phyloP scores from a whole-genome alignment of 1,139 yeast species.

The Yamadazyma mexicana region DNA sequence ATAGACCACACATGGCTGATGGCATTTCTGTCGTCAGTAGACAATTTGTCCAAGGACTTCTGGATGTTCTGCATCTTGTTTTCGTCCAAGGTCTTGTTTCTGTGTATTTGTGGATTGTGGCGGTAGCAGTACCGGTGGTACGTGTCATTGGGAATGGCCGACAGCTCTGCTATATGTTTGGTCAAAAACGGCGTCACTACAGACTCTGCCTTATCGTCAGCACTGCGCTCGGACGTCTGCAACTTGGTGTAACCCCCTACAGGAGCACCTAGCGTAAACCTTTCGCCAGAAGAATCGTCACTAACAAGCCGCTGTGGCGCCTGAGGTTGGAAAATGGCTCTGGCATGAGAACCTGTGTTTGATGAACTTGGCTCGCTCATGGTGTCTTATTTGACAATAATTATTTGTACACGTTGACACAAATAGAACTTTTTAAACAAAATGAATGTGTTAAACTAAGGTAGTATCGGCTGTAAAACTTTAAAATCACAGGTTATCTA shows the following conservation, averaged over 20 bases:
- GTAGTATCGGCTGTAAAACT: too few relatives aligned
- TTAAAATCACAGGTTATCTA: not conserved
- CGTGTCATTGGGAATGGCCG: slow-evolving; percentile 47
- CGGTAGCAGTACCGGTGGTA: slow-evolving; percentile 78
- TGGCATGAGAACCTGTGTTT: not conserved
- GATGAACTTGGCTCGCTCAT: too few relatives aligned
- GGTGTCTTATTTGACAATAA: too few relatives aligned
- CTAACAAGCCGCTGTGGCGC: too few relatives aligned
- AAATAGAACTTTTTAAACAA: too few relatives aligned
- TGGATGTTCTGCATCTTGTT: slow-evolving; percentile 63
- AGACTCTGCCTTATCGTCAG: not conserved
- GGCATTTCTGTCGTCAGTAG: slow-evolving; percentile 66
- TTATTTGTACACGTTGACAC: too few relatives aligned
- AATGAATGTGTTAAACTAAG: too few relatives aligned
- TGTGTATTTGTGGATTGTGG: slow-evolving; percentile 81
- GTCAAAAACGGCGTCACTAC: slow-evolving; percentile 45
- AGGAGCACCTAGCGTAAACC: not conserved
- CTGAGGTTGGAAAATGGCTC: too few relatives aligned
- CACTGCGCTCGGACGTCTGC: not conserved
- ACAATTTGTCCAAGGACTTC: slow-evolving; percentile 55
- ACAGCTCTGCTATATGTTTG: slow-evolving; percentile 45
- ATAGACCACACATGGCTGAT: slow-evolving; percentile 77
- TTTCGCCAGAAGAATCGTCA: not conserved
- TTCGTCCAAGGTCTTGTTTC: slow-evolving; percentile 72
- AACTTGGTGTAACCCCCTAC: not conserved